Base-by-base conservation (phyloP, 2,329 filamentous ascomycete genomes). In the Claviceps sp. region DNA sequence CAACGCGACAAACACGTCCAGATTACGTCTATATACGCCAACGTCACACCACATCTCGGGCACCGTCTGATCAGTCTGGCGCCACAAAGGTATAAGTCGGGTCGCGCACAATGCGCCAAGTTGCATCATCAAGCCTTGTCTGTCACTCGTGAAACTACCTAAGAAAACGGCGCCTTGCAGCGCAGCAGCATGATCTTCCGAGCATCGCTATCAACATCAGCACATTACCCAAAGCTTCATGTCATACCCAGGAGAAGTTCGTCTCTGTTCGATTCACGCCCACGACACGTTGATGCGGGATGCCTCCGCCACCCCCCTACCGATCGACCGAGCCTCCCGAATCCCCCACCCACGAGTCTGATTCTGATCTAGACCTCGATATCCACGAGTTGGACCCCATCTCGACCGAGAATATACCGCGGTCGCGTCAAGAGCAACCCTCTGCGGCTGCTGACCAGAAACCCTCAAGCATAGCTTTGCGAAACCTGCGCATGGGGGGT, bases 331-430 rank as follows among this genome's bases (percentile, higher is more conserved):
- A 83, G 65, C 77, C 78, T 62, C 82, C 82, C 68, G 81, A 85
- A 68, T 80, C 78, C 55, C 76, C 76, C 55, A 68, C 73, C 61
- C 73, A 82, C 68, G 85, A 89, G 64, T 87, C 83, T 64, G 86
- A 90, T 65, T 87, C 84, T 48, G 72, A 84, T 52, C 68, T 69
- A 56, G 85, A 91, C 65, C 79, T 93, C 61, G 85, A 90, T 61
- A 76, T 93, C 59, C 78, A 88, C 62, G 87, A 91, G 73, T 81
- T 93, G 58, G 86, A 90, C 64, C 85, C 87, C 64, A 64, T 69
- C 54, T 69, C 70, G n/a, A 62, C 64, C 57, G 61, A 64, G 59
- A 61, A 66, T 58, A 56, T 63, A 54, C 60, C 64, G 48, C 63
- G 62, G 47, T 55, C 62, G 44, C 58, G 56, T 47, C 63, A 63